Conservation (phyloP, 257 asterid species). For the Phtheirospermum japonicum region DNA sequence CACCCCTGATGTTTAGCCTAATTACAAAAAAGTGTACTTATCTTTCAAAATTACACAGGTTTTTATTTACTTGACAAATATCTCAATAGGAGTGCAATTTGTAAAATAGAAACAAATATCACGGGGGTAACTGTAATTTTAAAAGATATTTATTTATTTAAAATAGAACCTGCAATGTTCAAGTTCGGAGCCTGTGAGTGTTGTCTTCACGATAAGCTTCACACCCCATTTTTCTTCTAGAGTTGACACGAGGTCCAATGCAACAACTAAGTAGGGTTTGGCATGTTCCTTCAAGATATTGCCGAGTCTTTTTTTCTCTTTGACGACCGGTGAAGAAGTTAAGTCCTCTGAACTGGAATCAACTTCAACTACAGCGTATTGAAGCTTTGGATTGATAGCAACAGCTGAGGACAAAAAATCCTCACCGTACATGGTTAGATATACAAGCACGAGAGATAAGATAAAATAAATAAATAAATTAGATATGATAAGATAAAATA, state of each 20-base stretch:
- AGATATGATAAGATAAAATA: too few species aligned
- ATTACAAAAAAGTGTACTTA: neutral
- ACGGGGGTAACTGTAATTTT: neutral
- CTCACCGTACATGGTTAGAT: conserved; percentile 11
- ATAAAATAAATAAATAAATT: too few species aligned
- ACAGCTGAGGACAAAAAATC: conserved; percentile 53
- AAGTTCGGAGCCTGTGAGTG: conserved; percentile 73
- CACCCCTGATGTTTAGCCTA: neutral
- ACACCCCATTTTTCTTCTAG: conserved; percentile 88
- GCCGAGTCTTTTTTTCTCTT: conserved; percentile 69
- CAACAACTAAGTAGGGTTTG: conserved; percentile 64
- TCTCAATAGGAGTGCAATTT: neutral
- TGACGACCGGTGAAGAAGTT: conserved; percentile 43
- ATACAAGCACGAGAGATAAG: neutral
- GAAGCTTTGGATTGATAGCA: conserved; percentile 89
- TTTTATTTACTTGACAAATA: neutral
- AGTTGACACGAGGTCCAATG: conserved; percentile 74
- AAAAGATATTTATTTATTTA: neutral
- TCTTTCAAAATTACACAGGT: neutral
- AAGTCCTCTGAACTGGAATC: conserved; percentile 40
- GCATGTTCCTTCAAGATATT: conserved; percentile 52
- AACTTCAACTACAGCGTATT: conserved; percentile 86
- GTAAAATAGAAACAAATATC: neutral
- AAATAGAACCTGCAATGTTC: conserved; percentile 72
- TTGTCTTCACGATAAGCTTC: conserved; percentile 69